Evolutionary conservation across 805 yeast genomes (phyloP), one percentile per base, ranked within the genome.

Genomic region (Yarrowia sp.): DNA sequence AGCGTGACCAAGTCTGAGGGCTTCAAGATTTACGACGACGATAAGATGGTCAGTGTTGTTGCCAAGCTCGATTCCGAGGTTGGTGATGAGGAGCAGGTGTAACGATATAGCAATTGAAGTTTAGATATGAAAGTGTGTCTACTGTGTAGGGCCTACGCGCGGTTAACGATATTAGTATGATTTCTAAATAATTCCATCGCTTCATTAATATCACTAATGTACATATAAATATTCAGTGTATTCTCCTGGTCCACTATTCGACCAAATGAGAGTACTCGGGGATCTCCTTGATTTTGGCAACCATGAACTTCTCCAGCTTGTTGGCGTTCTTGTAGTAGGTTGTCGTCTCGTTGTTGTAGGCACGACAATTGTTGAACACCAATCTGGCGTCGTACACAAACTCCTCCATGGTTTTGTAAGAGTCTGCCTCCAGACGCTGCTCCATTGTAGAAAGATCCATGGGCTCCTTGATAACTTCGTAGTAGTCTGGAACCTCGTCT

Each of bases 391-490:
- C 99, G 74, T 92, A 89, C 65, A 92, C 81, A 74, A 92, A 95
- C 72, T 92, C 93, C 70, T 92, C 97, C 83, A 95, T 88, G 13
- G 89, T 84, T 68, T 89, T 90, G 75, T 95, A 95, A 70, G 89
- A 89, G 76, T 95, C 97, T 72, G 89, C 90, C 68, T 93, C 98
- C 39, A 95, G 80, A 74, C 92, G 91, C 72, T 84, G 87, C 73
- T 95, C 98, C 97, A 95, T 95, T 0, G 98, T 92, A 47, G 95
- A 86, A 65, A 95, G 79, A 74, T 95, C 99, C 99, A 95, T 95
- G 7, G 99, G 99, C 74, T 95, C 98, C 73, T 92, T 92, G 69
- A 95, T 93, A 33, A 95, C 95, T 69, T 91, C 96, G 75, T 93
- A 95, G 74, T 95, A 95, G 76, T 95, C 99, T 0, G 96, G 91